Conservation (phyloP, 345 rosid species). For the Lepidium sativum region DNA sequence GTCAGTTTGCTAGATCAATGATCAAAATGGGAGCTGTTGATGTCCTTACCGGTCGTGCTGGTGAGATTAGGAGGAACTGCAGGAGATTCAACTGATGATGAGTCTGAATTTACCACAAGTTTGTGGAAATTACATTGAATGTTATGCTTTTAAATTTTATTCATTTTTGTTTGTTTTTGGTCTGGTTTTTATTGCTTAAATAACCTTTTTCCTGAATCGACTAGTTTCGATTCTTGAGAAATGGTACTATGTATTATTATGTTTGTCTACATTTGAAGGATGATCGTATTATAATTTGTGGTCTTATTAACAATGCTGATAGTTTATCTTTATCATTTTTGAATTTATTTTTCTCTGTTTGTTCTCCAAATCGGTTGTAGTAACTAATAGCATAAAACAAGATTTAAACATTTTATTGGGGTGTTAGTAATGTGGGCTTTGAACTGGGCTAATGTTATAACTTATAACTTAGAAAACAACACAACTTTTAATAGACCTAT, state of each 20-base stretch:
- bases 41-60: slow-evolving; percentile 48
- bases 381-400: too few species aligned
- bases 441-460: too few species aligned
- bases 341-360: not conserved
- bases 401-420: too few species aligned
- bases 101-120: not conserved
- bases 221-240: not conserved
- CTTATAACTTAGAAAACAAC: too few species aligned
- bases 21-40: slow-evolving; percentile 61
- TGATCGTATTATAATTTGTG: not conserved
- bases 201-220: slow-evolving; percentile 16
- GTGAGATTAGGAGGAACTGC: slow-evolving; percentile 63
- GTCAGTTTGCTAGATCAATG: slow-evolving; percentile 54
- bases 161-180: not conserved
- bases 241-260: too few species aligned
- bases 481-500: too few species aligned
- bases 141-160: not conserved
- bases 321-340: not conserved
- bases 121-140: not conserved
- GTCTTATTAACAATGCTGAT: not conserved
- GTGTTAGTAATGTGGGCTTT: too few species aligned
- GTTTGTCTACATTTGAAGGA: not conserved
- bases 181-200: not conserved
- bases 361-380: not conserved
- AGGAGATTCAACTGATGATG: slow-evolving; percentile 34